Evolutionary conservation across 768 basidiomycete species (phyloP).

Genomic region (Coprinopsis strossmayeri): DNA sequence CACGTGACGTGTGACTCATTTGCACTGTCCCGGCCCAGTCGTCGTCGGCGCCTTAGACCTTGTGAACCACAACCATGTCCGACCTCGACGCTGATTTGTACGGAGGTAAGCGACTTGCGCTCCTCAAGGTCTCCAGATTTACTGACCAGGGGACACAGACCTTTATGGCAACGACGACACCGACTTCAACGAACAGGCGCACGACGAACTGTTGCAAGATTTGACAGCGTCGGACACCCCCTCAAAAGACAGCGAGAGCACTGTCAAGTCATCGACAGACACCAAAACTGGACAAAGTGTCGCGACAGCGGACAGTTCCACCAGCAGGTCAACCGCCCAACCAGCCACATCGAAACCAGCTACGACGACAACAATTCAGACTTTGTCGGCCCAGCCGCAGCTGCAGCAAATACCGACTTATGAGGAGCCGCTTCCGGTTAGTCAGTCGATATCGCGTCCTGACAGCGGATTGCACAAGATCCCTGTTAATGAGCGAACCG

Average conservation of each 20-base stretch:
- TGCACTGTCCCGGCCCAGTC: constrained; percentile 7
- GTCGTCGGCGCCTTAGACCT: not conserved
- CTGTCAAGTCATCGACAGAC: constrained; percentile 8
- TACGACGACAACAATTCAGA: constrained; percentile 18
- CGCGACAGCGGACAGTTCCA: constrained; percentile 6
- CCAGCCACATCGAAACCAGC: constrained; percentile 18
- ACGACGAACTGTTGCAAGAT: constrained; percentile 15
- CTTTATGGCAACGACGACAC: constrained; percentile 71
- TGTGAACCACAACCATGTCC: constrained; percentile 42
- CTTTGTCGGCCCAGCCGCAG: constrained; percentile 30
- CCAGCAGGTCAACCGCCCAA: constrained; percentile 6
- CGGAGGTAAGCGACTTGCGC: constrained; percentile 72
- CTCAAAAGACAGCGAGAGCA: constrained; percentile 9
- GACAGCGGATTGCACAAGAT: constrained; percentile 30
- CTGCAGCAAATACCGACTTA: constrained; percentile 77
- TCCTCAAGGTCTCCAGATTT: no score
- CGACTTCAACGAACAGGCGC: constrained; percentile 45
- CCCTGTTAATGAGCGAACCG: constrained; percentile 50
- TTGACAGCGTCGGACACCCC: constrained; percentile 13
- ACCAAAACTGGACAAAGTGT: constrained; percentile 16
- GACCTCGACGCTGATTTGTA: constrained; percentile 89
- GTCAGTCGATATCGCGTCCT: constrained; percentile 38
- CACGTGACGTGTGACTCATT: constrained; percentile 13
- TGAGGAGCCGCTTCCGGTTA: constrained; percentile 50
- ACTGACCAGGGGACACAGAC: constrained; percentile 32